These are phyloP conservation scores for Hypholoma sublateritium DNA, from an alignment of 768 basidiomycete genomes.

Conservation along the genomic window DNA sequence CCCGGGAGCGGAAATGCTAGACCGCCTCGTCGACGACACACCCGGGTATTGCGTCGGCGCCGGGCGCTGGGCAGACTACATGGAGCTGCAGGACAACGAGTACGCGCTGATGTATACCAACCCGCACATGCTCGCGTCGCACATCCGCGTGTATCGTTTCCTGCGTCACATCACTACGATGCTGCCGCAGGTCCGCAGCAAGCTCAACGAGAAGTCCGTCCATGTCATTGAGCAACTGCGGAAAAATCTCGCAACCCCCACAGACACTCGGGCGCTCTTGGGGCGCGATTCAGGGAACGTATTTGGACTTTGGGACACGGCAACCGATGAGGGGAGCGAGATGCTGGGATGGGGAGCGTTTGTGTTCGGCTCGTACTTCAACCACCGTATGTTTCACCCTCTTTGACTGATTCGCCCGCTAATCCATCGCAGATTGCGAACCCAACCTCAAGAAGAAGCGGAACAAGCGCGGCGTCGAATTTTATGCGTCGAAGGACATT, in stretches of 20 bases:
- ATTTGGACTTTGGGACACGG: conserved; percentile 68
- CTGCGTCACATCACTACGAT: conserved; percentile 32
- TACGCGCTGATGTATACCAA: conserved; percentile 41
- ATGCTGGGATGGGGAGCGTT: conserved; percentile 71
- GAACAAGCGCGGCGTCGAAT: conserved; percentile 38
- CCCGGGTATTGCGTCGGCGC: conserved; percentile 12
- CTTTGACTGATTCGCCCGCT: not conserved
- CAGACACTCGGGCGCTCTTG: conserved; percentile 51
- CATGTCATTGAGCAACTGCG: conserved; percentile 12
- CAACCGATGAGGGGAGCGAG: conserved; percentile 46
- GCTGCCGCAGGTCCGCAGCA: not conserved
- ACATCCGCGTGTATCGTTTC: conserved; percentile 56
- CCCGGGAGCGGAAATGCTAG: conserved; percentile 13
- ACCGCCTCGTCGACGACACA: conserved; percentile 3
- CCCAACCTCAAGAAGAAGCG: conserved; percentile 52
- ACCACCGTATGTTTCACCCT: conserved; percentile 50
- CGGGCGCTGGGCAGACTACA: conserved; percentile 48
- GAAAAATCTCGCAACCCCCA: conserved; percentile 36
- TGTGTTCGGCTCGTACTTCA: conserved; percentile 63
- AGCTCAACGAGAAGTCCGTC: not conserved
- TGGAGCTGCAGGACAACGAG: conserved; percentile 61
- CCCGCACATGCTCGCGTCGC: conserved; percentile 51
- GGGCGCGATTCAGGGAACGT: conserved; percentile 64
- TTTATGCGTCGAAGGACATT: conserved; percentile 45
- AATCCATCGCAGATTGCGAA: conserved; percentile 40